phyloP scores from a whole-genome alignment of 2,329 filamentous ascomycete species.

The Triangularia verruculosa region DNA sequence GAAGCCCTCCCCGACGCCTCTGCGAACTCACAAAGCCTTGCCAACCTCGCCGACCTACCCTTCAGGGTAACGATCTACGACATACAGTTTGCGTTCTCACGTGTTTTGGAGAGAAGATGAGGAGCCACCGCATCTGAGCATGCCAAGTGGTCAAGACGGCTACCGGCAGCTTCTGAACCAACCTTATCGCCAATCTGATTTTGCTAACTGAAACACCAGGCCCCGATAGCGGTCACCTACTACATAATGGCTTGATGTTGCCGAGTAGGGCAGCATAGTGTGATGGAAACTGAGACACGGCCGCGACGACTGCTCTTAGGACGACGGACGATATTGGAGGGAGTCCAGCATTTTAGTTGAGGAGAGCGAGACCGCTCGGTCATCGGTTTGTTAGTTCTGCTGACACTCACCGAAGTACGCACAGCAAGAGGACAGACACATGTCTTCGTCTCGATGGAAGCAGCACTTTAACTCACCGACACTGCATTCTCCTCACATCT shows the following conservation, averaged over 20 bases:
- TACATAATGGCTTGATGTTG: not conserved
- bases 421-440: not conserved
- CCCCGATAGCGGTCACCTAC: not conserved
- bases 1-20: not conserved
- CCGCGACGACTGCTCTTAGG: not conserved
- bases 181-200: not conserved
- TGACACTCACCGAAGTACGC: not conserved
- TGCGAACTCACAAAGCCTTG: not conserved
- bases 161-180: not conserved
- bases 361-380: not conserved
- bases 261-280: not conserved
- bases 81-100: not conserved
- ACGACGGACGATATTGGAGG: not conserved
- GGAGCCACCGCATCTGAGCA: not conserved
- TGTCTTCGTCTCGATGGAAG: not conserved
- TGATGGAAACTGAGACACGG: not conserved
- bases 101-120: not conserved
- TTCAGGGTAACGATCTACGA: not conserved
- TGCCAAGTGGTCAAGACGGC: constrained; percentile 5
- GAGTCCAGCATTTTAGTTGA: not conserved
- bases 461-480: not conserved
- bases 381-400: not conserved
- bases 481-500: not conserved
- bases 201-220: not conserved
- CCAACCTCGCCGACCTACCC: not conserved